These are phyloP conservation scores for Tulasnella calospora DNA, from an alignment of 768 basidiomycete species.

Conservation along the genomic window DNA sequence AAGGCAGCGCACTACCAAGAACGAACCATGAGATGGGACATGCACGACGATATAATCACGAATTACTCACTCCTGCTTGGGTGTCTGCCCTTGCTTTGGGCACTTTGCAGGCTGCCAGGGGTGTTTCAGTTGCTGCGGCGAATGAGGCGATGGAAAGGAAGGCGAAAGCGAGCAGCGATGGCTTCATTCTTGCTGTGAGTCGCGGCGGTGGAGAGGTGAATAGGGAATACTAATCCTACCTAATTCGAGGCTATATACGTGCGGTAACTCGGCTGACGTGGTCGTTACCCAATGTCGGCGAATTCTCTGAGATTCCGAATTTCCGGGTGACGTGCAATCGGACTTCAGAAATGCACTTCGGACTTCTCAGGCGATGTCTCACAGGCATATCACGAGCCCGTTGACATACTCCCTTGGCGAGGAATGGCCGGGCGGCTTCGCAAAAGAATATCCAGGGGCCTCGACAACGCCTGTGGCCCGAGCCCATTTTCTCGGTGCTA, in stretches of 20 bases:
- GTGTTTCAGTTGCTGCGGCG: background rate
- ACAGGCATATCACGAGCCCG: background rate
- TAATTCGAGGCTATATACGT: background rate
- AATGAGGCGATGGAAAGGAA: background rate
- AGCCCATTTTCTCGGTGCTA: background rate
- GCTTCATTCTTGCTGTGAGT: background rate
- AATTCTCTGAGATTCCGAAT: constrained; percentile 12
- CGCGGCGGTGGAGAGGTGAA: background rate
- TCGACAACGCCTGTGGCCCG: background rate
- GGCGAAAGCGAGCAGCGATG: background rate
- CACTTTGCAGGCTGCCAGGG: background rate
- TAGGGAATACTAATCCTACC: background rate
- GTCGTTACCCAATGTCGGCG: constrained; percentile 7
- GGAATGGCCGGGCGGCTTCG: background rate
- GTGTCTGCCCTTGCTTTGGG: background rate
- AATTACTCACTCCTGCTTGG: background rate
- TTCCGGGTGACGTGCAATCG: background rate
- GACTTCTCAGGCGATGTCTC: background rate
- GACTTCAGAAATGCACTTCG: background rate
- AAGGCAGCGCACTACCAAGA: background rate
- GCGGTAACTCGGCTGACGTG: background rate
- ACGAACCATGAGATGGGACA: background rate
- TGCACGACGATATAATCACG: background rate
- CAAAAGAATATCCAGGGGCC: background rate
- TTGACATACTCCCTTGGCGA: background rate